Conservation (phyloP, 1,284 basidiomycete genomes). For the Rhodotorula glutinis region DNA sequence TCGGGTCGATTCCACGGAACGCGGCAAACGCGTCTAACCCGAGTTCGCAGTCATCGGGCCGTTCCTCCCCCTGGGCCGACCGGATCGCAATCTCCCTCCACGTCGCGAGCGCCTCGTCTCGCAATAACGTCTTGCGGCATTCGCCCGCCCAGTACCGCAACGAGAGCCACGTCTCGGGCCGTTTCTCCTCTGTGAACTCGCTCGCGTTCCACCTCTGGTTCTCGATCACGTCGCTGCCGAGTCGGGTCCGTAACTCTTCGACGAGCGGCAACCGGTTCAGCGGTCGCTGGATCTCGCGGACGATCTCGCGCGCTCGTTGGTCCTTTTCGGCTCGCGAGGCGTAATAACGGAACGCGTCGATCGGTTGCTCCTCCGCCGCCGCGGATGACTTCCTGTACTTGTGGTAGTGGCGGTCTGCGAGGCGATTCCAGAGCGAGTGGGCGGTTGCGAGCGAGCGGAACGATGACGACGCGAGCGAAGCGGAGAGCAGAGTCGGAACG, state of each 20-base stretch:
- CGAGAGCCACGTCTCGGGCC: conserved; percentile 12
- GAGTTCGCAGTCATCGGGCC: conserved; percentile 18
- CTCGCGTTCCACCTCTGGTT: background rate
- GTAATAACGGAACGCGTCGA: background rate
- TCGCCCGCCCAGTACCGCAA: conserved; percentile 15
- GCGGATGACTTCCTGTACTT: background rate
- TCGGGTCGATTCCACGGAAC: conserved; percentile 24
- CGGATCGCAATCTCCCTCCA: conserved; percentile 22
- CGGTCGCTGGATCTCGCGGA: conserved; percentile 8
- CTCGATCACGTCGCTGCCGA: conserved; percentile 20
- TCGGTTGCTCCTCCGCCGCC: no score
- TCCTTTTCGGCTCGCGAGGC: background rate
- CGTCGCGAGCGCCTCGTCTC: conserved; percentile 17
- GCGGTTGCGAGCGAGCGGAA: conserved; percentile 8
- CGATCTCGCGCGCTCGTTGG: background rate
- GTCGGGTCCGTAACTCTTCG: conserved; percentile 1
- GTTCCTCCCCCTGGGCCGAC: background rate
- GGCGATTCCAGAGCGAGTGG: conserved; percentile 8
- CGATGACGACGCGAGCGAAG: background rate
- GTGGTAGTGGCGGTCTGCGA: conserved; percentile 3
- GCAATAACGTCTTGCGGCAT: conserved; percentile 5
- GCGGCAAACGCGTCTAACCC: conserved; percentile 27
- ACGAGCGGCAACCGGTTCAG: conserved; percentile 7
- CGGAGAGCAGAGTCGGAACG: conserved; percentile 13
- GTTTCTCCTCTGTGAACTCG: background rate